These are phyloP conservation scores for Collybiopsis luxurians DNA, from an alignment of 768 basidiomycete species.

Conservation along the genomic window DNA sequence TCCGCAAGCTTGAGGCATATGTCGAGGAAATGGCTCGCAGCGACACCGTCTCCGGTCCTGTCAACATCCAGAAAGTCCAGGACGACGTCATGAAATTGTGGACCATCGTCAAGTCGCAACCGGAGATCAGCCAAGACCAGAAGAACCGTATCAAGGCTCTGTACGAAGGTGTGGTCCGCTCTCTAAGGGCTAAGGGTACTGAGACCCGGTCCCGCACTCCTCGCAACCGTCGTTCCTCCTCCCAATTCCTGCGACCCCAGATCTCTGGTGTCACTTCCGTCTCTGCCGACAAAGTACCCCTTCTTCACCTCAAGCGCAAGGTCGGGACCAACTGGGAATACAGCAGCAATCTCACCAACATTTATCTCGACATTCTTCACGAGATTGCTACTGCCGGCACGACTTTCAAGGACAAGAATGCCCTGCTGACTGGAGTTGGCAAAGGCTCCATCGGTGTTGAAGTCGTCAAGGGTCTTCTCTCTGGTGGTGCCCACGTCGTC, in stretches of 20 bases:
- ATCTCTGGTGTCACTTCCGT: slow-evolving; percentile 72
- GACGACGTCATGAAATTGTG: slow-evolving; percentile 96
- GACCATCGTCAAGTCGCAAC: slow-evolving; percentile 96
- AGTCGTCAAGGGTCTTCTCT: slow-evolving; percentile 93
- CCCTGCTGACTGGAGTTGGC: slow-evolving; percentile 95
- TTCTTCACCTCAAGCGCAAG: slow-evolving; percentile 96
- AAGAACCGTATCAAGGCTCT: slow-evolving; percentile 93
- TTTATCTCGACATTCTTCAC: slow-evolving; percentile 94
- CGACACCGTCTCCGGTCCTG: slow-evolving; percentile 74
- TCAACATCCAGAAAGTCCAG: slow-evolving; percentile 98
- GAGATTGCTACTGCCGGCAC: slow-evolving; percentile 99
- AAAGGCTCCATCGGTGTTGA: slow-evolving; percentile 98
- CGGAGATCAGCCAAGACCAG: slow-evolving; percentile 95
- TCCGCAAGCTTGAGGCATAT: slow-evolving; percentile 96
- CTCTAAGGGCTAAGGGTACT: slow-evolving; percentile 71
- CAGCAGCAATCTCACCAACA: slow-evolving; percentile 92
- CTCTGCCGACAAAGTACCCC: slow-evolving; percentile 83
- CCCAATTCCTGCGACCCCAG: slow-evolving; percentile 95
- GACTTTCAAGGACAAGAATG: slow-evolving; percentile 99
- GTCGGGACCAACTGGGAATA: slow-evolving; percentile 96
- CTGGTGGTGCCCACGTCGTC: slow-evolving; percentile 95
- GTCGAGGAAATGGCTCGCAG: slow-evolving; percentile 98
- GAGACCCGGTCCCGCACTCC: slow-evolving; percentile 55
- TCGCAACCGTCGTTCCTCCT: slow-evolving; percentile 86
- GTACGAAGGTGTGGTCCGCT: slow-evolving; percentile 95